phyloP scores from a whole-genome alignment of 805 yeast species.

The Jamesozyma spencerorum region DNA sequence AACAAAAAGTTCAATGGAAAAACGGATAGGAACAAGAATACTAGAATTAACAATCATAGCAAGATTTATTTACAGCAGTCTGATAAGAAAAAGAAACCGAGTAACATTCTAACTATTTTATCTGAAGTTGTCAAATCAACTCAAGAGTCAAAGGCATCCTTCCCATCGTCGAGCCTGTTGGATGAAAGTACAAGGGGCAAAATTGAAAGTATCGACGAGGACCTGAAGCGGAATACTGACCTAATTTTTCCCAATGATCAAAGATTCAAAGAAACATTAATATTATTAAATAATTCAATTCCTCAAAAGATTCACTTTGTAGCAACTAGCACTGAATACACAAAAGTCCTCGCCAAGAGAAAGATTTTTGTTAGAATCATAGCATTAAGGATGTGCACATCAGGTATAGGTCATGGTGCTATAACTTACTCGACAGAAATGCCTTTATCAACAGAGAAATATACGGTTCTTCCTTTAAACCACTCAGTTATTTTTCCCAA shows the following conservation, averaged over 20 bases:
- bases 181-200: background rate
- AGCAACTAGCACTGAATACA: constrained; percentile 45
- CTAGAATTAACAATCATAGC: background rate
- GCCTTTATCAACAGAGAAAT: constrained; percentile 79
- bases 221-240: constrained; percentile 26
- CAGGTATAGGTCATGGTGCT: constrained; percentile 28
- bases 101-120: constrained; percentile 11
- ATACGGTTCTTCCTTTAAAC: constrained; percentile 42
- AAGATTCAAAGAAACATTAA: constrained; percentile 67
- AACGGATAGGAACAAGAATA: background rate
- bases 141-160: constrained; percentile 15
- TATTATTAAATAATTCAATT: constrained; percentile 39
- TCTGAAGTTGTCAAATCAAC: constrained; percentile 41
- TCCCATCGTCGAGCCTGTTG: background rate
- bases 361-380: constrained; percentile 50
- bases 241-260: constrained; percentile 70
- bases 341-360: constrained; percentile 42
- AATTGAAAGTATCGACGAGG: background rate
- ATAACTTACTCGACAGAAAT: constrained; percentile 33
- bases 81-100: constrained; percentile 5
- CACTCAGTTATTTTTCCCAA: constrained; percentile 61
- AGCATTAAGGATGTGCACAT: constrained; percentile 60
- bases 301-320: constrained; percentile 19
- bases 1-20: background rate
- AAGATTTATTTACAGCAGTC: background rate